These are phyloP conservation scores for Massarina eburnea DNA, from an alignment of 2,329 filamentous ascomycete genomes.

Conservation along the genomic window DNA sequence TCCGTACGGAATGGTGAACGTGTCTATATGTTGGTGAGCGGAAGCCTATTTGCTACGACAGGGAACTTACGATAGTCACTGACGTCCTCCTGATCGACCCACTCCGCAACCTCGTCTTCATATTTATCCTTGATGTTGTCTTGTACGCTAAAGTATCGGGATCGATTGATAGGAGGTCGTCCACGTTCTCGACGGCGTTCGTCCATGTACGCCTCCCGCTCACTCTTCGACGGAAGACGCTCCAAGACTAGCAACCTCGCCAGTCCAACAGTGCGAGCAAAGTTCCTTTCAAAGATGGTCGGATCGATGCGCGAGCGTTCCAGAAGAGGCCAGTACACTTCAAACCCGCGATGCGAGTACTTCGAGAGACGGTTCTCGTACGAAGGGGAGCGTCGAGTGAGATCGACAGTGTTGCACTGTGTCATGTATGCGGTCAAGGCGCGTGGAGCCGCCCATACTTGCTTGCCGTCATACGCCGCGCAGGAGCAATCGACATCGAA, in stretches of 20 bases:
- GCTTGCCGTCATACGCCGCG: conserved; percentile 75
- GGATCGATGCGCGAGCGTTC: conserved; percentile 78
- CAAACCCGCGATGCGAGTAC: conserved; percentile 78
- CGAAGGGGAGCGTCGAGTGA: conserved; percentile 77
- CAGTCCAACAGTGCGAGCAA: conserved; percentile 72
- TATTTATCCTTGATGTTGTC: conserved; percentile 77
- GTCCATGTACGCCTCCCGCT: conserved; percentile 70
- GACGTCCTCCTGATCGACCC: conserved; percentile 74
- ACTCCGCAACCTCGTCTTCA: conserved; percentile 82
- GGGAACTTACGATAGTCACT: conserved; percentile 63
- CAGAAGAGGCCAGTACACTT: conserved; percentile 76
- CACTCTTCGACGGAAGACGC: conserved; percentile 67
- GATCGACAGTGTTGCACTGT: conserved; percentile 78
- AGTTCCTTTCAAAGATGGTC: conserved; percentile 83
- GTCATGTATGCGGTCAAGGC: conserved; percentile 79
- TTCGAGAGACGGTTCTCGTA: conserved; percentile 88
- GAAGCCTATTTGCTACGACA: not conserved
- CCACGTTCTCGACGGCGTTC: conserved; percentile 73
- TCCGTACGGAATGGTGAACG: conserved; percentile 67
- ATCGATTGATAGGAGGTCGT: conserved; percentile 58
- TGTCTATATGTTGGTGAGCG: conserved; percentile 42
- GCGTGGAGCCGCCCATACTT: conserved; percentile 77
- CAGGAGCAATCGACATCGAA: conserved; percentile 88
- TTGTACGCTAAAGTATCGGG: conserved; percentile 44
- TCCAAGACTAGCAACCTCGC: conserved; percentile 80